Evolutionary conservation across 306 rosid genomes (phyloP).

Genomic region (Trifolium repens): DNA sequence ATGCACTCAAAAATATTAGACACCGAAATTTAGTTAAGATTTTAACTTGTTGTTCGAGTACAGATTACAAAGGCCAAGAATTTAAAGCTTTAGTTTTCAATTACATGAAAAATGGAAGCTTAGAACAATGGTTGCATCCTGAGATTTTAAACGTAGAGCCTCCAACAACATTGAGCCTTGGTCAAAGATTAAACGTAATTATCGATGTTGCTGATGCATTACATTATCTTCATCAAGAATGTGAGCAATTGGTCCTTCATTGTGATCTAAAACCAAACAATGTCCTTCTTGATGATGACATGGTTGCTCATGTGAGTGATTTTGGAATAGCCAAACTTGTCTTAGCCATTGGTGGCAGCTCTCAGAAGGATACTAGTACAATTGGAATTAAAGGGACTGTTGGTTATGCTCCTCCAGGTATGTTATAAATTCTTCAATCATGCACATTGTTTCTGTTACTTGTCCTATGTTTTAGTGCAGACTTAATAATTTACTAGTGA

Average conservation of each 20-base stretch:
- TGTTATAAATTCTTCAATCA: not conserved
- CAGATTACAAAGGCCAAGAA: slow-evolving; percentile 38
- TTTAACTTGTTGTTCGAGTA: slow-evolving; percentile 42
- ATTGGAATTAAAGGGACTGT: slow-evolving; percentile 37
- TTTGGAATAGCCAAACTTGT: slow-evolving; percentile 31
- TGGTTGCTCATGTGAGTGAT: slow-evolving; percentile 32
- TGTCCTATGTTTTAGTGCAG: not conserved
- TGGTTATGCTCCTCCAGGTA: slow-evolving; percentile 44
- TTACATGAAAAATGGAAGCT: slow-evolving; percentile 42
- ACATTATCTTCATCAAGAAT: slow-evolving; percentile 30
- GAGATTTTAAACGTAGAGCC: not conserved
- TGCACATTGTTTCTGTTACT: too few relatives aligned
- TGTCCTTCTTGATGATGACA: slow-evolving; percentile 31
- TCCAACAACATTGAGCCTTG: not conserved
- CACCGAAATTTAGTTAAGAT: slow-evolving; percentile 43
- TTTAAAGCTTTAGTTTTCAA: slow-evolving; percentile 46
- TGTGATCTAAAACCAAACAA: slow-evolving; percentile 38
- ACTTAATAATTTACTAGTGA: not conserved
- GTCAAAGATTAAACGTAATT: slow-evolving; percentile 1
- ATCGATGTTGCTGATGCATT: slow-evolving; percentile 27
- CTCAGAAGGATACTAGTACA: slow-evolving; percentile 5
- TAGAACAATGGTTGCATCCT: slow-evolving; percentile 45
- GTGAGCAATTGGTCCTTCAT: slow-evolving; percentile 10
- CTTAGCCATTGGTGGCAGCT: not conserved
- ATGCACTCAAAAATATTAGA: slow-evolving; percentile 33